phyloP scores from a whole-genome alignment of 345 rosid species.

The Euphorbia tirucalli region DNA sequence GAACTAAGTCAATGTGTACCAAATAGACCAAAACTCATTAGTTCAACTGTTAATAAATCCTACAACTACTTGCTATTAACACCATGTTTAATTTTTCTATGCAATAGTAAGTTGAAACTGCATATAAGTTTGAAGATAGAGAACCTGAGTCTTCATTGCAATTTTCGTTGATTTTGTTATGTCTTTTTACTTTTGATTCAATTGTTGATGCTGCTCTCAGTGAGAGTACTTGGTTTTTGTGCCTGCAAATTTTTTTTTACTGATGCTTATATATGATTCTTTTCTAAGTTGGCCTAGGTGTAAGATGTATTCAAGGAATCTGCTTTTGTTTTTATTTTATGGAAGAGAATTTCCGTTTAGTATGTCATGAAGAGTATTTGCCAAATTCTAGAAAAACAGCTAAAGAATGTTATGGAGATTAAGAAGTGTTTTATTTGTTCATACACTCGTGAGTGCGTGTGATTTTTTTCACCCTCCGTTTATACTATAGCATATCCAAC shows the following conservation, averaged over 20 bases:
- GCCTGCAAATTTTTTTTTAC: background rate
- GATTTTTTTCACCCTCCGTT: background rate
- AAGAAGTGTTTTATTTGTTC: background rate
- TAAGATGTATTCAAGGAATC: background rate
- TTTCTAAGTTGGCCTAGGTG: background rate
- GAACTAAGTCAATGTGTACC: background rate
- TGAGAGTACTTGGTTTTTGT: background rate
- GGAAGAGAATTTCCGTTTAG: background rate
- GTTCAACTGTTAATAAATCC: background rate
- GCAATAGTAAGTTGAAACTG: background rate
- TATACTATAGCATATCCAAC: background rate
- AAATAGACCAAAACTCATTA: background rate
- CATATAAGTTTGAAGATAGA: background rate
- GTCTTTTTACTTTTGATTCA: background rate
- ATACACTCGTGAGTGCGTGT: background rate
- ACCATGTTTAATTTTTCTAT: background rate
- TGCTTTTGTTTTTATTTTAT: background rate
- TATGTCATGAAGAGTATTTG: background rate
- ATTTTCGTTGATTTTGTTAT: background rate
- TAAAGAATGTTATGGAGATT: background rate
- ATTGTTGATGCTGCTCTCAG: background rate
- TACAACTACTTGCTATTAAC: background rate
- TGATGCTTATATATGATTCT: background rate
- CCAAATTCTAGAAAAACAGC: background rate
- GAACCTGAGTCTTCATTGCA: background rate